phyloP scores from a whole-genome alignment of 495 filamentous ascomycete species.

The Diplogelasinospora grovesii region DNA sequence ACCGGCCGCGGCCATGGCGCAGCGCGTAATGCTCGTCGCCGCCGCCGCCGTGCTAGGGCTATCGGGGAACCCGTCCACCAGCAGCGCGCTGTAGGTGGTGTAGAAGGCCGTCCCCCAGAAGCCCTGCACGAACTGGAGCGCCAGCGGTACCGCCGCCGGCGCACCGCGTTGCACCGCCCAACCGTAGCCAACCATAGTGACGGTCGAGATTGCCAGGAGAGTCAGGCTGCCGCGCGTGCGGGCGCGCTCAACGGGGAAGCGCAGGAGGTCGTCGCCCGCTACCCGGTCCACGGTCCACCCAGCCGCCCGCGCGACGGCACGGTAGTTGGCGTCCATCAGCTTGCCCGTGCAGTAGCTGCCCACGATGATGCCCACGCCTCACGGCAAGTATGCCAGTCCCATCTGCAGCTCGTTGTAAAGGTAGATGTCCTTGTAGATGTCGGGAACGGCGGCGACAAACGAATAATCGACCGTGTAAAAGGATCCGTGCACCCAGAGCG shows the following conservation, averaged over 20 bases:
- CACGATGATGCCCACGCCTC: not conserved
- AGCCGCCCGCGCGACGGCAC: not conserved
- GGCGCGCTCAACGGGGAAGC: not conserved
- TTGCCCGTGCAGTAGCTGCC: not conserved
- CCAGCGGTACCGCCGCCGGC: no score
- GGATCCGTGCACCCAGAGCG: not conserved
- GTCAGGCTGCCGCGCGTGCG: not conserved
- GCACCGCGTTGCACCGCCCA: no score
- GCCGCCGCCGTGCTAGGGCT: no score
- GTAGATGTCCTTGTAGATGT: not conserved
- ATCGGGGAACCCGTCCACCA: no score
- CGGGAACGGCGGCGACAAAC: not conserved
- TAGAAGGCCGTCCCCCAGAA: no score
- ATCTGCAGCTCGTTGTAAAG: not conserved
- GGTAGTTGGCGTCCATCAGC: not conserved
- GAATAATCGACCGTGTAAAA: not conserved
- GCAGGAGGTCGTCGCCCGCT: no score
- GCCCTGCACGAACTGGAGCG: no score
- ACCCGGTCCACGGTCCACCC: not conserved
- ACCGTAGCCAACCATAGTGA: no score
- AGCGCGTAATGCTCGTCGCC: no score
- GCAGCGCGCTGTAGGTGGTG: no score
- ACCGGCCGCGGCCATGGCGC: no score
- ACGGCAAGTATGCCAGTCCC: not conserved
- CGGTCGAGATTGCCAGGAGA: no score